These are phyloP conservation scores for Erythrobasidium hasegawianum DNA, from an alignment of 1,284 basidiomycete genomes.

Conservation along the genomic window DNA sequence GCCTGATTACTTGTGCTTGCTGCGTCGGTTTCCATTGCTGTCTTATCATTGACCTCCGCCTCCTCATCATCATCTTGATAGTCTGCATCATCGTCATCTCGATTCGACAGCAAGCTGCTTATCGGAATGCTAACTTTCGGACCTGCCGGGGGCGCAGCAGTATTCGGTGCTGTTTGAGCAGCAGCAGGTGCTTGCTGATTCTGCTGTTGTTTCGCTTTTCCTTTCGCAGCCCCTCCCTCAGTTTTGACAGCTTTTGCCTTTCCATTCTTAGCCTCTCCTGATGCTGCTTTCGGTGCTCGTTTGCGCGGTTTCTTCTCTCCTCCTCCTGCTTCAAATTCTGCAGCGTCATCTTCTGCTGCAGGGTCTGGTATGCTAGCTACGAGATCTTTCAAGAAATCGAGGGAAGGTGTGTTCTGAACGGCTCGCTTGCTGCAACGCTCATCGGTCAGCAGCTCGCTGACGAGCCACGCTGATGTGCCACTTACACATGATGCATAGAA, in stretches of 20 bases:
- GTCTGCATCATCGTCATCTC: conserved; percentile 22
- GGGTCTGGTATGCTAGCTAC: conserved; percentile 88
- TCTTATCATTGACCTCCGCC: neutral
- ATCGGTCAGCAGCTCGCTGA: neutral
- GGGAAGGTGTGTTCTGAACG: conserved; percentile 78
- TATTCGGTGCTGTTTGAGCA: neutral
- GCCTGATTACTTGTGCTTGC: neutral
- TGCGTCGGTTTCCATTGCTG: neutral
- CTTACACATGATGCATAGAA: conserved; percentile 89
- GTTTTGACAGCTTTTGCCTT: conserved; percentile 37
- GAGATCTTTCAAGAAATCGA: conserved; percentile 94
- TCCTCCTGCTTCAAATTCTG: conserved; percentile 57
- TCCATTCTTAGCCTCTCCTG: conserved; percentile 43
- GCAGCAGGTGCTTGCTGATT: neutral
- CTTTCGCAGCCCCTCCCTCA: conserved; percentile 45
- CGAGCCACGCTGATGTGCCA: conserved; percentile 41
- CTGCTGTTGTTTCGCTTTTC: neutral
- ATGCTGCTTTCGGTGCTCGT: conserved; percentile 47
- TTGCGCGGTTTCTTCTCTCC: conserved; percentile 46
- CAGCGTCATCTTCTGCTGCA: conserved; percentile 50
- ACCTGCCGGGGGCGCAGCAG: conserved; percentile 5
- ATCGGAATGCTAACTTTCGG: conserved; percentile 29
- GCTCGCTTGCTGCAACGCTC: conserved; percentile 78
- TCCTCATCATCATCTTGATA: conserved; percentile 34
- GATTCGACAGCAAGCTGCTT: conserved; percentile 24